These are phyloP conservation scores for Hansfordia pulvinata DNA, from an alignment of 2,329 filamentous ascomycete species.

Conservation along the genomic window DNA sequence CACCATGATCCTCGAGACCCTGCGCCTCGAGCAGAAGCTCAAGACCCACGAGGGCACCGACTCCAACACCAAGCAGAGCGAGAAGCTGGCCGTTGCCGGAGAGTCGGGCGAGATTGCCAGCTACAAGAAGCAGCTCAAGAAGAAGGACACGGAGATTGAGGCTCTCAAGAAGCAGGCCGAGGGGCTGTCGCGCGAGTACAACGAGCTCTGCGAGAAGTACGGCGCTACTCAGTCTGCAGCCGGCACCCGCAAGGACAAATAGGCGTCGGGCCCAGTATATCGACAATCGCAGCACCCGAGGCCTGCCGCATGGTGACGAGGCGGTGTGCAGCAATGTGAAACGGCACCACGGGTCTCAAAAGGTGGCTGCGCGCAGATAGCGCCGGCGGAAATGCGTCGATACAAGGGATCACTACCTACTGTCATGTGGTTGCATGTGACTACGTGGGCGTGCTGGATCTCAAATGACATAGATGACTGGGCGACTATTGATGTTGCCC, in stretches of 20 bases:
- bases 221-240: slow-evolving; percentile 37
- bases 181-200: slow-evolving; percentile 74
- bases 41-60: slow-evolving; percentile 63
- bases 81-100: slow-evolving; percentile 59
- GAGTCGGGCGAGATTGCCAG: slow-evolving; percentile 61
- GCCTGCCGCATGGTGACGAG: no score
- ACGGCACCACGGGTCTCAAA: no score
- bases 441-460: no score
- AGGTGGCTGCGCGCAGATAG: no score
- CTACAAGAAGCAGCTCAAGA: slow-evolving; percentile 57
- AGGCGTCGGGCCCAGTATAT: no score
- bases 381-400: no score
- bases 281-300: no score
- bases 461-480: no score
- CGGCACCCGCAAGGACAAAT: slow-evolving; percentile 45
- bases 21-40: slow-evolving; percentile 83
- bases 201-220: slow-evolving; percentile 73
- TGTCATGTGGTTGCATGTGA: no score
- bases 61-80: slow-evolving; percentile 48
- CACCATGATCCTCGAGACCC: slow-evolving; percentile 86
- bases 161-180: slow-evolving; percentile 86
- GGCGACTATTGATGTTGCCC: no score
- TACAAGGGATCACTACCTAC: no score
- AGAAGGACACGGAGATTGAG: slow-evolving; percentile 73
- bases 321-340: no score